Evolutionary conservation across 164 flowering plant species (phyloP).

Genomic region (Paratinospora sagittata): DNA sequence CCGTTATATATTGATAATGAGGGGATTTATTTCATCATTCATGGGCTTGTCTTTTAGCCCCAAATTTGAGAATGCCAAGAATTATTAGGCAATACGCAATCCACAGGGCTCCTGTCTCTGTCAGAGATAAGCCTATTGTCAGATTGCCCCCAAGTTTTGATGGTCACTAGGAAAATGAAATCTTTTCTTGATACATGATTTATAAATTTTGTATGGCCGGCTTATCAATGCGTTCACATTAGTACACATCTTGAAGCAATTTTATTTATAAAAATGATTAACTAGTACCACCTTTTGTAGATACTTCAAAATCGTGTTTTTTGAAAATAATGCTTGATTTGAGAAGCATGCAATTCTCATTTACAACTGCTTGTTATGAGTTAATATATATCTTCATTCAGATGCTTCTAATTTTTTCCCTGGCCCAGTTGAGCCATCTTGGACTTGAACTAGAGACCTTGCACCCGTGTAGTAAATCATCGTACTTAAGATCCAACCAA

Average conservation of each 20-base stretch:
- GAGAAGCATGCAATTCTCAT: too few species aligned
- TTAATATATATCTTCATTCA: too few species aligned
- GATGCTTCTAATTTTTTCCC: too few species aligned
- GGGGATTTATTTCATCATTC: not conserved
- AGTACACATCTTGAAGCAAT: too few species aligned
- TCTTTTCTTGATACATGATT: not conserved
- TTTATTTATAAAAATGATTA: too few species aligned
- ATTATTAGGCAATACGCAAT: not conserved
- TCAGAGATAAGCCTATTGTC: not conserved
- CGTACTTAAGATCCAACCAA: too few species aligned
- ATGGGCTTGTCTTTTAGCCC: not conserved
- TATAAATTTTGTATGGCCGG: not conserved
- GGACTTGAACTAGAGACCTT: slow-evolving; percentile 5
- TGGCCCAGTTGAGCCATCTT: not conserved
- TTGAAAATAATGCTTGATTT: too few species aligned
- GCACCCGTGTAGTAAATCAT: not conserved
- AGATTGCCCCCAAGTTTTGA: not conserved
- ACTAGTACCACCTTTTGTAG: too few species aligned
- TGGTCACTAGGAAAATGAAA: not conserved
- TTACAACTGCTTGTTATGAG: too few species aligned
- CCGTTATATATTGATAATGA: not conserved
- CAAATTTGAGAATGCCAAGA: not conserved
- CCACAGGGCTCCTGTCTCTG: not conserved
- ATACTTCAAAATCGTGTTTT: too few species aligned
- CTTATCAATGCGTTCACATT: too few species aligned